Percentiles rank a stretch among this genome's conserved stretches.
These are phyloP conservation scores for Chalciporus chontae DNA, from an alignment of 768 basidiomycete species.

Conservation along the genomic window DNA sequence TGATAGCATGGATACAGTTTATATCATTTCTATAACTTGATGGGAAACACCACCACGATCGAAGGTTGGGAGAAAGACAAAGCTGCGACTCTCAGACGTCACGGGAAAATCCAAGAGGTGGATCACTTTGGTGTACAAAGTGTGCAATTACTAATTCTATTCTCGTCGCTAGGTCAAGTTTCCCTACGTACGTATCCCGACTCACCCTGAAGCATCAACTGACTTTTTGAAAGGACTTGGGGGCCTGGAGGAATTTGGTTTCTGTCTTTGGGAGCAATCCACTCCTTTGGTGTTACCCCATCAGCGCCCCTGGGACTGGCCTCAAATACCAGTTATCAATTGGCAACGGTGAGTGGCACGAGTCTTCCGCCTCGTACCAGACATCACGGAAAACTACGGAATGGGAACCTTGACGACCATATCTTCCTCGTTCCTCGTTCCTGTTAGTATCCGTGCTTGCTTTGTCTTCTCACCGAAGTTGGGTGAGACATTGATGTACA, in stretches of 20 bases:
- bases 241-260: constrained; percentile 64
- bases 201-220: constrained; percentile 4
- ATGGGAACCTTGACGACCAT: constrained; percentile 2
- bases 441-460: constrained; percentile 5
- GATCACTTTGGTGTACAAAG: constrained; percentile 1
- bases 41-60: constrained; percentile 89
- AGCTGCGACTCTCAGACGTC: constrained; percentile 76
- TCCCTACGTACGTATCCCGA: constrained; percentile 67
- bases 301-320: constrained; percentile 62
- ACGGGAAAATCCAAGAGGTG: constrained; percentile 84
- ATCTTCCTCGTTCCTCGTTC: neutral
- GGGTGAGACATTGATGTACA: constrained; percentile 8
- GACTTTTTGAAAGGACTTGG: constrained; percentile 62
- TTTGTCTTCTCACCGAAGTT: neutral
- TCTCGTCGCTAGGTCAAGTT: constrained; percentile 64
- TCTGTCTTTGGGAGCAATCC: constrained; percentile 75
- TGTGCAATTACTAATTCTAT: neutral
- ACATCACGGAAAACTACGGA: constrained; percentile 6
- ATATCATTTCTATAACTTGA: constrained; percentile 79
- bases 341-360: constrained; percentile 72
- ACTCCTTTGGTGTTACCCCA: constrained; percentile 84
- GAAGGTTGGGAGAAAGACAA: constrained; percentile 99
- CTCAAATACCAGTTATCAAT: constrained; percentile 70
- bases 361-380: constrained; percentile 31
- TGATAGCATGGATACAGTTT: constrained; percentile 46